Percentiles rank a stretch among this genome's conserved stretches.
These are phyloP conservation scores for Lenwebbia sp. DNA, from an alignment of 345 rosid species.

Conservation along the genomic window DNA sequence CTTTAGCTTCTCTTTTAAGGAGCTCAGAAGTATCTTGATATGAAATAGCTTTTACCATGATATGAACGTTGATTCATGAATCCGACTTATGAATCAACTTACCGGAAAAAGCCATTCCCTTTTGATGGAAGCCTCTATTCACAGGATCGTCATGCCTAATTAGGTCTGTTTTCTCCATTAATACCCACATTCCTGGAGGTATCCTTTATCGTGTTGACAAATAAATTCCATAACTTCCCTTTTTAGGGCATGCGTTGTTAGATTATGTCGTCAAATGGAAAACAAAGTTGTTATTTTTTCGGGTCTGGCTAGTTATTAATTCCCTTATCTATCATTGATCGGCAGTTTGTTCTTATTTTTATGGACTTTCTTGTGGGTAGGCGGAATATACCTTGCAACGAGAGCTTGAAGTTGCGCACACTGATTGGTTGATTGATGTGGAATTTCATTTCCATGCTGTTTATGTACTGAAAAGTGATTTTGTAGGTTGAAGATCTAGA, in stretches of 20 bases:
- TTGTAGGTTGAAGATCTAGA: conserved; percentile 54
- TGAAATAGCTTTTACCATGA: neutral
- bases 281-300: neutral
- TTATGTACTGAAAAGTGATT: neutral
- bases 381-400: neutral
- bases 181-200: neutral
- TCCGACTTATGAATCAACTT: neutral
- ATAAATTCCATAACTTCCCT: neutral
- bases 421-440: neutral
- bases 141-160: neutral
- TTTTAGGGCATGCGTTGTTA: neutral
- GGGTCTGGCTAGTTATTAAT: neutral
- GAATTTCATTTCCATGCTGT: neutral
- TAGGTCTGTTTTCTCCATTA: neutral
- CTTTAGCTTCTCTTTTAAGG: neutral
- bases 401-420: neutral
- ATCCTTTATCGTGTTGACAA: neutral
- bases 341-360: neutral
- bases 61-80: neutral
- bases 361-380: neutral
- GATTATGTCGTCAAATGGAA: neutral
- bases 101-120: neutral
- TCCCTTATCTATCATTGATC: neutral
- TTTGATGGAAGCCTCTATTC: neutral
- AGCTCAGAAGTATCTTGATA: neutral